Conservation (phyloP, 306 rosid genomes). For the Quercus dentata region DNA sequence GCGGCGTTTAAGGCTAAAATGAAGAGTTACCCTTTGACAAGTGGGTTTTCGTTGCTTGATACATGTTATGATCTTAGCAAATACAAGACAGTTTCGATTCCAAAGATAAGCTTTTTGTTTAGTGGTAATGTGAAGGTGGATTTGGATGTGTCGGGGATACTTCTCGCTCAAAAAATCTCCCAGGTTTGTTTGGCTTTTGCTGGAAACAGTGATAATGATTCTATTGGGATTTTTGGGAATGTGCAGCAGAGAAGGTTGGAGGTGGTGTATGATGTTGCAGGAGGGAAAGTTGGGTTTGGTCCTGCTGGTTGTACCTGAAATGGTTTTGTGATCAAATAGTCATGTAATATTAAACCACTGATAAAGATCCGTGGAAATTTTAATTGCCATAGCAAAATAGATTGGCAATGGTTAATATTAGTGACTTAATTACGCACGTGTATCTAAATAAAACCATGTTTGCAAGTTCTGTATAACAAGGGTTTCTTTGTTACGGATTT, state of each 20-base stretch:
- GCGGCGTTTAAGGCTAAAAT: slow-evolving; percentile 32
- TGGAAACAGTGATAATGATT: slow-evolving; percentile 29
- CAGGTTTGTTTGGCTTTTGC: slow-evolving; percentile 76
- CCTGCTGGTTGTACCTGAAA: slow-evolving; percentile 32
- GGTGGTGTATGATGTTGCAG: slow-evolving; percentile 64
- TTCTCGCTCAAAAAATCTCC: slow-evolving; percentile 16
- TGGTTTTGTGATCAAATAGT: no score
- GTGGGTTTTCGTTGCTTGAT: slow-evolving; percentile 39
- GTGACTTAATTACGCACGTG: no score
- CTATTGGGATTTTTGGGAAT: slow-evolving; percentile 55
- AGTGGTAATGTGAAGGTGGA: slow-evolving; percentile 30
- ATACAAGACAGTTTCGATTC: not conserved
- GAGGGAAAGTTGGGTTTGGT: slow-evolving; percentile 56
- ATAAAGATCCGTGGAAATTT: not conserved
- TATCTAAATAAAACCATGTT: no score
- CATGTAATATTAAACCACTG: not conserved
- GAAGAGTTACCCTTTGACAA: slow-evolving; percentile 35
- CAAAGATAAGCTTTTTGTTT: slow-evolving; percentile 41
- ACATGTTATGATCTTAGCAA: slow-evolving; percentile 63
- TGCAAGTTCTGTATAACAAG: no score
- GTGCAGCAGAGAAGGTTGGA: slow-evolving; percentile 60
- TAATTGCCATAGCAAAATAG: no score
- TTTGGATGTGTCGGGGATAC: slow-evolving; percentile 19
- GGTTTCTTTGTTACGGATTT: no score
- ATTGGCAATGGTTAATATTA: no score